Conservation (phyloP, 2,329 filamentous ascomycete species). For the Rhynchosporium agropyri region DNA sequence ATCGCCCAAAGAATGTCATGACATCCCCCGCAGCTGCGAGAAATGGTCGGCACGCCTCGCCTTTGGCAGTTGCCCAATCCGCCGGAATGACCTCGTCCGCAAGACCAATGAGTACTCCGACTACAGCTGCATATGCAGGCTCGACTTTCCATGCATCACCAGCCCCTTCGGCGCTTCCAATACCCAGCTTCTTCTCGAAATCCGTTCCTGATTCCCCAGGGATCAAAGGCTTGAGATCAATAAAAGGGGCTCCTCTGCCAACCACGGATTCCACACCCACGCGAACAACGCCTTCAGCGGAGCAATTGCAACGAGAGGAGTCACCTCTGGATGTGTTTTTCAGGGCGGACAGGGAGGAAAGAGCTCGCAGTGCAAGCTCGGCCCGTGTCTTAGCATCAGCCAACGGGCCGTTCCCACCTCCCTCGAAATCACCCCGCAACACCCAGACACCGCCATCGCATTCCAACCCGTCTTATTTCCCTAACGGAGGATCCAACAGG, state of each 20-base stretch:
- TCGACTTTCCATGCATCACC: constrained; percentile 95
- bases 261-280: constrained; percentile 45
- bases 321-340: constrained; percentile 92
- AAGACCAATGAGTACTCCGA: constrained; percentile 48
- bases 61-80: constrained; percentile 36
- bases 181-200: constrained; percentile 85
- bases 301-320: constrained; percentile 59
- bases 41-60: constrained; percentile 36
- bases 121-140: constrained; percentile 69
- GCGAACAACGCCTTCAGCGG: constrained; percentile 53
- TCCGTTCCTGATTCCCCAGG: constrained; percentile 67
- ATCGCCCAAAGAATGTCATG: constrained; percentile 39
- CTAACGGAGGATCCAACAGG: constrained; percentile 49
- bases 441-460: constrained; percentile 40
- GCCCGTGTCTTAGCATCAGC: constrained; percentile 47
- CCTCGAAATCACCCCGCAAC: constrained; percentile 46
- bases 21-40: constrained; percentile 38
- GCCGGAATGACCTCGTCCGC: constrained; percentile 42
- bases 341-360: constrained; percentile 80
- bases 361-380: constrained; percentile 57
- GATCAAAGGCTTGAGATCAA: constrained; percentile 47
- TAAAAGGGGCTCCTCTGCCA: constrained; percentile 46
- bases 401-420: constrained; percentile 56
- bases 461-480: constrained; percentile 42
- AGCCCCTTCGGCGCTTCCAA: constrained; percentile 83